Evolutionary conservation across 2,329 filamentous ascomycete species (phyloP).

Genomic region (Diaporthe caulivora): DNA sequence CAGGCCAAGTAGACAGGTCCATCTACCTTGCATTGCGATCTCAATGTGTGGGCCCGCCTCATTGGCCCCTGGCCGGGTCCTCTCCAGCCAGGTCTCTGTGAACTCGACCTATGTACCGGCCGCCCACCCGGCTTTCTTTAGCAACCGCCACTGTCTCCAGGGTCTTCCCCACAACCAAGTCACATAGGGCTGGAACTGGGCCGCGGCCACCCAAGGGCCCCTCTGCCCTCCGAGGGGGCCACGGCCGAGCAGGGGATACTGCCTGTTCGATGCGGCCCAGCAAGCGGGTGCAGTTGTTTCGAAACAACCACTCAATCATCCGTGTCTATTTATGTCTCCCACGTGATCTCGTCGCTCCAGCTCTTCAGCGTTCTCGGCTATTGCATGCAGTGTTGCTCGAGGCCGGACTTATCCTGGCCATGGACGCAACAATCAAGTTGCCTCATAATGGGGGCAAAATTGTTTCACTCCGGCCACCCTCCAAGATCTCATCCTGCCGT

Average conservation of each 20-base stretch:
- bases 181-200: constrained; percentile 28
- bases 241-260: constrained; percentile 20
- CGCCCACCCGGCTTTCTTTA: constrained; percentile 16
- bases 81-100: constrained; percentile 11
- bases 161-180: constrained; percentile 22
- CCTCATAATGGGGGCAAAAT: constrained; percentile 6
- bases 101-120: constrained; percentile 12
- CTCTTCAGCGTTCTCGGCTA: neutral
- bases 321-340: constrained; percentile 31
- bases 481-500: neutral
- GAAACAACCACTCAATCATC: constrained; percentile 22
- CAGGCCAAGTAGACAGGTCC: neutral
- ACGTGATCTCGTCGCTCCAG: no score
- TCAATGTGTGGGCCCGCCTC: constrained; percentile 1
- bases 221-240: constrained; percentile 1
- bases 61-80: neutral
- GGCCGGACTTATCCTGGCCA: neutral
- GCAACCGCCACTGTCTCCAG: constrained; percentile 11
- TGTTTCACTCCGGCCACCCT: constrained; percentile 19
- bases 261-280: constrained; percentile 25
- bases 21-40: neutral
- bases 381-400: neutral
- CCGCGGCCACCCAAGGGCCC: constrained; percentile 14
- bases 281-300: constrained; percentile 27
- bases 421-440: neutral